Percentiles rank a stretch among this genome's conserved stretches.
Evolutionary conservation across 805 yeast genomes (phyloP).

Genomic region (Pichia nakasei): DNA sequence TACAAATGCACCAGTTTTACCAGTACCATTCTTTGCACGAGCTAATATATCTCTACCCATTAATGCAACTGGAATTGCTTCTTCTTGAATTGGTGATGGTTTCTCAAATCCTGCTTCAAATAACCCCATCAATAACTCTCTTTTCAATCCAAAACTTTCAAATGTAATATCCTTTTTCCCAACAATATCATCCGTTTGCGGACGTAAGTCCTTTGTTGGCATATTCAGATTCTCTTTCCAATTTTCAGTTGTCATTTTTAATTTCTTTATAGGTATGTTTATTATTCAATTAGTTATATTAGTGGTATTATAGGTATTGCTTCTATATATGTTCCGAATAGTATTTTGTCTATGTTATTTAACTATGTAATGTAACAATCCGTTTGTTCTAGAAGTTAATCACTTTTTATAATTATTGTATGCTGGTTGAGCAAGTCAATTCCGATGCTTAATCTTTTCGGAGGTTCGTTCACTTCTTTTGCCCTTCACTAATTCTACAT

Average conservation of each 20-base stretch:
- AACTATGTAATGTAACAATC: too few relatives aligned
- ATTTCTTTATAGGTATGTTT: neutral
- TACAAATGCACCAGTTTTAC: conserved; percentile 95
- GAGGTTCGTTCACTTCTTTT: too few relatives aligned
- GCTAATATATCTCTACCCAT: conserved; percentile 95
- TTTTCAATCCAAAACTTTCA: conserved; percentile 84
- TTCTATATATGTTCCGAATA: too few relatives aligned
- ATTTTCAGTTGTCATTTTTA: conserved; percentile 30
- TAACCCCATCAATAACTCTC: conserved; percentile 95
- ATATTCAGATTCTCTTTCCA: conserved; percentile 73
- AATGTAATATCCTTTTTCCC: conserved; percentile 85
- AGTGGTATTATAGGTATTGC: too few relatives aligned
- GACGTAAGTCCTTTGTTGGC: conserved; percentile 84
- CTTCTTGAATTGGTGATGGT: conserved; percentile 97
- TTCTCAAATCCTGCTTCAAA: conserved; percentile 98
- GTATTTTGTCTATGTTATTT: too few relatives aligned
- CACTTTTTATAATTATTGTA: too few relatives aligned
- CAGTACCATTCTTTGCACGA: conserved; percentile 97
- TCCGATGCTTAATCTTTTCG: too few relatives aligned
- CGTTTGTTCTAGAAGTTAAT: too few relatives aligned
- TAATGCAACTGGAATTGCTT: conserved; percentile 89
- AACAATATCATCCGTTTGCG: conserved; percentile 93
- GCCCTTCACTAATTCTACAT: too few relatives aligned
- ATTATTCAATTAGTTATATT: too few relatives aligned
- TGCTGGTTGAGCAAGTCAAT: too few relatives aligned